Base-by-base conservation (phyloP, 805 yeast species). In the Tetrapisispora arboricola region DNA sequence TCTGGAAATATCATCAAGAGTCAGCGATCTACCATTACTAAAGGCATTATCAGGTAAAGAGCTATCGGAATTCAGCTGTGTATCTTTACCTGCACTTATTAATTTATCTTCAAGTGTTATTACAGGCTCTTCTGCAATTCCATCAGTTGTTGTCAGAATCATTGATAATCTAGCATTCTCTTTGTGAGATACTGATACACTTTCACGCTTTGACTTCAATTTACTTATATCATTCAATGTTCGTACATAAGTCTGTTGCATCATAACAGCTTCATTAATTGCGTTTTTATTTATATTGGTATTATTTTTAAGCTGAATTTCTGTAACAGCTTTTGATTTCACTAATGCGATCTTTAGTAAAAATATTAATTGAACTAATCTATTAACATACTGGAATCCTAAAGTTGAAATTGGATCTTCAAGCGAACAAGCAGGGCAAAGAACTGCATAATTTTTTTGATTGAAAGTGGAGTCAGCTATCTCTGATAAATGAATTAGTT, bases 1-100 rank as follows among this genome's bases (percentile, higher is more conserved):
- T 49, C 97, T 72, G 7, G 97, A 95, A 51, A 92, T 92, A 61
- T 92, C 99, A 61, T 92, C 97, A 51, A 92, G 71, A 0, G 96
- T 90, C 40, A 92, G 72, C 0, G 90, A 80, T 50, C 83, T 84
- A 50, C 90, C 94, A 53, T 78, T 83, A 52, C 80, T 76, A 41
- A 87, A 71, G 37, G 84, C 68, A 49, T 52, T 56, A 17, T 51
- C 39, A 38, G 51, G 24, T 1, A 86, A 73, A 0, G 88, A 79
- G 2, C 80, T 55, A 15, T 54, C 49, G 59, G 50, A 15, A 61
- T 65, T 28, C 51, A 57, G 34, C 63, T 43, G 27, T 6, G 32
- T 49, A 44, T 54, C 60, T 37, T 53, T 61, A 39, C 44, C 52
- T 39, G 47, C 32, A 10, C n/a, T 15, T n/a, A 38, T 19, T 15